Percentiles rank a stretch among this genome's conserved stretches.
phyloP scores from a whole-genome alignment of 345 rosid genomes.

The Erucastrum elatum region DNA sequence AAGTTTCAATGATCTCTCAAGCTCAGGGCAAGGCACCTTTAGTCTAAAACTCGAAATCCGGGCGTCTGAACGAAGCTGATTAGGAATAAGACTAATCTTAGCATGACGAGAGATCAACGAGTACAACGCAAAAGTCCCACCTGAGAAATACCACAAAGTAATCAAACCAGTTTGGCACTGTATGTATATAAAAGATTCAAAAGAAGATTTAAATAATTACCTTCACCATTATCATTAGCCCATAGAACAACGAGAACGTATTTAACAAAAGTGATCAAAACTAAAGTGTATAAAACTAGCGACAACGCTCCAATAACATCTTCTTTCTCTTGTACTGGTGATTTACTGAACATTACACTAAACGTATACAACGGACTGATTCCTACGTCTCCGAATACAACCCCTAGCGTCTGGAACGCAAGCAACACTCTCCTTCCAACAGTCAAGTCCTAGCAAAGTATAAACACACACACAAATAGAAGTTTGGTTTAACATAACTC shows the following conservation, averaged over 20 bases:
- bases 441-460: conserved; percentile 73
- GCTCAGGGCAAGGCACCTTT: conserved; percentile 95
- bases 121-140: conserved; percentile 98
- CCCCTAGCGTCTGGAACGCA: conserved; percentile 91
- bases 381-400: conserved; percentile 98
- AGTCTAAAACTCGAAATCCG: conserved; percentile 96
- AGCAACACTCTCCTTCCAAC: conserved; percentile 75
- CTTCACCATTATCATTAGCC: conserved; percentile 99
- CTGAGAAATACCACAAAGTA: conserved; percentile 40
- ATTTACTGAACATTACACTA: conserved; percentile 88
- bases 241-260: conserved; percentile 95
- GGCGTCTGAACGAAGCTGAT: conserved; percentile 95
- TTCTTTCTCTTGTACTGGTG: conserved; percentile 76
- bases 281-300: conserved; percentile 79
- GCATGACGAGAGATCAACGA: conserved; percentile 96
- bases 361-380: conserved; percentile 96
- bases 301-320: conserved; percentile 96
- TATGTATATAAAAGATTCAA: background rate
- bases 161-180: background rate
- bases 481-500: no score
- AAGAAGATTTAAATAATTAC: conserved; percentile 40
- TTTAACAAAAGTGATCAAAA: conserved; percentile 84
- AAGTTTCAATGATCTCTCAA: conserved; percentile 92
- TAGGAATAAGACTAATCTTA: conserved; percentile 92
- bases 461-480: no score